phyloP scores from a whole-genome alignment of 2,329 filamentous ascomycete genomes.

The Pochonia chlamydosporia region DNA sequence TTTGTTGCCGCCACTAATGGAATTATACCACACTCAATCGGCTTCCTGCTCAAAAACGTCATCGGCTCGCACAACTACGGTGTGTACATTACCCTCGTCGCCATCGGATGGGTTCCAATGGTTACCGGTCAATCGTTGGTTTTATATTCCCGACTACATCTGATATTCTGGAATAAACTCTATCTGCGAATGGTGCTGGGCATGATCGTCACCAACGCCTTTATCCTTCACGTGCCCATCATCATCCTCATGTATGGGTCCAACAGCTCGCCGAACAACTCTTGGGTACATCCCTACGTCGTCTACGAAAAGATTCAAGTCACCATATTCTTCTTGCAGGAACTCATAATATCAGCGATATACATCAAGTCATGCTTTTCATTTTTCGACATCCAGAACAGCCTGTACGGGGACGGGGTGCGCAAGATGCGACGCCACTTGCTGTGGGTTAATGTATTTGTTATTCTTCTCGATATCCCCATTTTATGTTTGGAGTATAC shows the following conservation, averaged over 20 bases:
- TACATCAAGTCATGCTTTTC: constrained; percentile 45
- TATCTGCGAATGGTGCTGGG: constrained; percentile 42
- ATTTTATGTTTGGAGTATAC: constrained; percentile 23
- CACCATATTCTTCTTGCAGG: constrained; percentile 48
- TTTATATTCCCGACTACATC: constrained; percentile 55
- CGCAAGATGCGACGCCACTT: constrained; percentile 25
- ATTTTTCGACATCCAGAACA: constrained; percentile 35
- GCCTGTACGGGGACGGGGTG: constrained; percentile 16
- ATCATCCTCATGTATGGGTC: constrained; percentile 50
- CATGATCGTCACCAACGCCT: constrained; percentile 51
- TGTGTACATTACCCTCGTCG: constrained; percentile 15
- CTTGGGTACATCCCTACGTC: constrained; percentile 24
- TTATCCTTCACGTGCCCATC: constrained; percentile 48
- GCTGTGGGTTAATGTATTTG: constrained; percentile 33
- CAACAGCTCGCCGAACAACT: constrained; percentile 22
- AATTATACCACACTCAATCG: constrained; percentile 30
- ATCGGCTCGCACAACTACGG: constrained; percentile 11
- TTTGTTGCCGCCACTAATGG: constrained; percentile 26
- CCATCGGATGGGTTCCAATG: constrained; percentile 33
- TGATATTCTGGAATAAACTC: constrained; percentile 45
- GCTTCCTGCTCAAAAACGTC: constrained; percentile 38
- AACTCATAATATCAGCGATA: constrained; percentile 43
- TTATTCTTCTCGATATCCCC: constrained; percentile 34
- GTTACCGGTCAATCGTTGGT: constrained; percentile 55
- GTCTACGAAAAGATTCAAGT: constrained; percentile 47